Percentiles rank a stretch among this genome's conserved stretches.
These are phyloP conservation scores for Cairneyella variabilis DNA, from an alignment of 495 filamentous ascomycete genomes.

Conservation along the genomic window DNA sequence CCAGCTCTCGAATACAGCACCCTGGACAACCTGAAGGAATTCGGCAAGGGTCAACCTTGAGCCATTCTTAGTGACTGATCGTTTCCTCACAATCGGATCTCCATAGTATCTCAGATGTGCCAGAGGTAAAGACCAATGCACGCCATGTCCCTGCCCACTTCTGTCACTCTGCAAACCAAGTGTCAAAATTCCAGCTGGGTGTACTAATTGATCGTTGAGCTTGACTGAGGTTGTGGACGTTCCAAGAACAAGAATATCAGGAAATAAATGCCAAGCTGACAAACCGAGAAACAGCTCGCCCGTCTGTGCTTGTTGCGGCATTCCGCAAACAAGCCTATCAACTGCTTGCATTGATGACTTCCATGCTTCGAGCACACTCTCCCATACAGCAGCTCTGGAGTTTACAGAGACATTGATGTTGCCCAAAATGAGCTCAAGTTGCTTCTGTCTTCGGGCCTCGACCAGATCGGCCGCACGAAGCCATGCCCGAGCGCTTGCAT, in stretches of 20 bases:
- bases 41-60: too few species aligned
- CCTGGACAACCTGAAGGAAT: too few species aligned
- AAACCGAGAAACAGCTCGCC: slow-evolving; percentile 31
- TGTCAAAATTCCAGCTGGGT: background rate
- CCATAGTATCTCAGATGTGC: background rate
- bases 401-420: slow-evolving; percentile 15
- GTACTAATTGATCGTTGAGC: background rate
- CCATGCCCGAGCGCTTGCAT: slow-evolving; percentile 37
- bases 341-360: background rate
- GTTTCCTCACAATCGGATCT: background rate
- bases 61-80: background rate
- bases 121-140: background rate
- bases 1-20: too few species aligned
- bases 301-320: slow-evolving; percentile 21
- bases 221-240: too few species aligned
- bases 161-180: too few species aligned
- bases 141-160: too few species aligned
- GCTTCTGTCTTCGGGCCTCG: slow-evolving; percentile 18
- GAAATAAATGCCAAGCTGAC: slow-evolving; percentile 38
- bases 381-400: slow-evolving; percentile 17
- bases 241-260: slow-evolving; percentile 31
- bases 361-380: slow-evolving; percentile 31
- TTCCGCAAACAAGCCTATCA: slow-evolving; percentile 19
- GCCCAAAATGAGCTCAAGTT: slow-evolving; percentile 7
- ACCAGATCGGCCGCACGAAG: slow-evolving; percentile 29